A percentile compares a stretch with the other conserved stretches of the same genome.
These are phyloP conservation scores for Rasamsonia emersonii DNA, from an alignment of 2,329 filamentous ascomycete species.

Conservation along the genomic window DNA sequence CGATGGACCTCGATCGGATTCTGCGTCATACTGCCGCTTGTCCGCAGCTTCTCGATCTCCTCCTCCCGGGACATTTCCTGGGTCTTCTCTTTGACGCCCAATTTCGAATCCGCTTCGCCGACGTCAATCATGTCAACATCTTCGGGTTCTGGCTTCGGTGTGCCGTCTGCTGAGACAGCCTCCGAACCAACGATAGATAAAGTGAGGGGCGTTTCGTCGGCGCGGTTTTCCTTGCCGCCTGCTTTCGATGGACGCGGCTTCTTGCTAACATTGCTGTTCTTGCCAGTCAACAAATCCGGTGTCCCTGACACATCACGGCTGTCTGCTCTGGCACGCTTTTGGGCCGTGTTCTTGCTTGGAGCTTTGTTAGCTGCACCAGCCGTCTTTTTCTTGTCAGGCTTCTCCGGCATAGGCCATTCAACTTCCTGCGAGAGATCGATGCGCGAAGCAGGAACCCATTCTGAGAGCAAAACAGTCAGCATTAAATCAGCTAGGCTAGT, in stretches of 20 bases:
- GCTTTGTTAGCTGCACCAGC: slow-evolving; percentile 44
- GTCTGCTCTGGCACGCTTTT: slow-evolving; percentile 43
- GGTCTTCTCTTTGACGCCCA: slow-evolving; percentile 31
- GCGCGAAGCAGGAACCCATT: slow-evolving; percentile 78
- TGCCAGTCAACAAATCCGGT: slow-evolving; percentile 42
- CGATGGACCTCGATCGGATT: slow-evolving; percentile 95
- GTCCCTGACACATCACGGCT: slow-evolving; percentile 50
- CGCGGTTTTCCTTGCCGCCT: slow-evolving; percentile 53
- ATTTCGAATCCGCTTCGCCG: slow-evolving; percentile 19
- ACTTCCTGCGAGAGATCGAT: slow-evolving; percentile 87
- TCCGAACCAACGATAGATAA: slow-evolving; percentile 25
- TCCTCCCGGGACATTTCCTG: slow-evolving; percentile 58
- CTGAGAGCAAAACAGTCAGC: slow-evolving; percentile 45
- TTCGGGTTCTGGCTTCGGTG: slow-evolving; percentile 30
- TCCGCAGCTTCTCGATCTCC: slow-evolving; percentile 92
- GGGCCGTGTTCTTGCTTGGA: slow-evolving; percentile 46
- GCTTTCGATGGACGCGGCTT: slow-evolving; percentile 45
- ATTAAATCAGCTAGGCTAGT: slow-evolving; percentile 1
- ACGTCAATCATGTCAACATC: slow-evolving; percentile 39
- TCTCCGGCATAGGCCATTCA: slow-evolving; percentile 91
- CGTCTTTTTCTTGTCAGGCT: slow-evolving; percentile 78
- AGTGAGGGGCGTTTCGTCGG: slow-evolving; percentile 32
- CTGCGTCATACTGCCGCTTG: slow-evolving; percentile 95
- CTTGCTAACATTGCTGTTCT: slow-evolving; percentile 40
- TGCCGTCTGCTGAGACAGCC: slow-evolving; percentile 29